Conservation (phyloP, 2,329 filamentous ascomycete species). For the Ophiostoma novo-ulmi region DNA sequence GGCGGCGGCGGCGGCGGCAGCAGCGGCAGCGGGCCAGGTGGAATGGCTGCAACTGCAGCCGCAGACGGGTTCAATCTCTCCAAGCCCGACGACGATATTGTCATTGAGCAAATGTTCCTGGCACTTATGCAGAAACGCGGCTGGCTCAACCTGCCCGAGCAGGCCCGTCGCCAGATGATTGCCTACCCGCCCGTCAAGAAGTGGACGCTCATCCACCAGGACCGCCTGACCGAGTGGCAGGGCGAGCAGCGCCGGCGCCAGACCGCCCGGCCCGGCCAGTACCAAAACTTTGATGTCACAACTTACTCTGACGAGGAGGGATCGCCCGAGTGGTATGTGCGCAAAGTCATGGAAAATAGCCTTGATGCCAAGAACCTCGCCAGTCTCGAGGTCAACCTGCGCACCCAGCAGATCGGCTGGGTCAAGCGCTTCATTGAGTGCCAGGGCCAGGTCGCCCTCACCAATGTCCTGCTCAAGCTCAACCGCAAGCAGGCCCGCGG, state of each 20-base stretch:
- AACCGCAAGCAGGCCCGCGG: slow-evolving; percentile 79
- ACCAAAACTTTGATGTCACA: slow-evolving; percentile 63
- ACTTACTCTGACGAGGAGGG: slow-evolving; percentile 87
- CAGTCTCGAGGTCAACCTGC: slow-evolving; percentile 86
- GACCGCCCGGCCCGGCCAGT: slow-evolving; percentile 66
- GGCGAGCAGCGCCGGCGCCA: slow-evolving; percentile 85
- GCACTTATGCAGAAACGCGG: slow-evolving; percentile 95
- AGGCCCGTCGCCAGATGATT: slow-evolving; percentile 91
- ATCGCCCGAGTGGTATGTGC: slow-evolving; percentile 96
- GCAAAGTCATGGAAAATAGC: slow-evolving; percentile 91
- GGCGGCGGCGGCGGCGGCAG: neutral
- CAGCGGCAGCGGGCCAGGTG: neutral
- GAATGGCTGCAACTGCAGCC: slow-evolving; percentile 28
- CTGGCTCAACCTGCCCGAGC: slow-evolving; percentile 94
- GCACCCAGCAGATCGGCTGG: slow-evolving; percentile 97
- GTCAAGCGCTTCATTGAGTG: slow-evolving; percentile 95
- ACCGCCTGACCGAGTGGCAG: slow-evolving; percentile 87
- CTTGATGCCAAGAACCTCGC: slow-evolving; percentile 87
- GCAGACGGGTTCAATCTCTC: slow-evolving; percentile 57
- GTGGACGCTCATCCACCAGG: slow-evolving; percentile 95
- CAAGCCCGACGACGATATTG: slow-evolving; percentile 70
- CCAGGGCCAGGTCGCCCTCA: slow-evolving; percentile 92
- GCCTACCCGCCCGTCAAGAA: slow-evolving; percentile 93
- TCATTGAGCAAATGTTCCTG: slow-evolving; percentile 87
- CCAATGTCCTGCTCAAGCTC: slow-evolving; percentile 87